Percentiles rank a stretch among this genome's conserved stretches.
Evolutionary conservation across 2,329 filamentous ascomycete species (phyloP).

Genomic region (Ramularia endophylla): DNA sequence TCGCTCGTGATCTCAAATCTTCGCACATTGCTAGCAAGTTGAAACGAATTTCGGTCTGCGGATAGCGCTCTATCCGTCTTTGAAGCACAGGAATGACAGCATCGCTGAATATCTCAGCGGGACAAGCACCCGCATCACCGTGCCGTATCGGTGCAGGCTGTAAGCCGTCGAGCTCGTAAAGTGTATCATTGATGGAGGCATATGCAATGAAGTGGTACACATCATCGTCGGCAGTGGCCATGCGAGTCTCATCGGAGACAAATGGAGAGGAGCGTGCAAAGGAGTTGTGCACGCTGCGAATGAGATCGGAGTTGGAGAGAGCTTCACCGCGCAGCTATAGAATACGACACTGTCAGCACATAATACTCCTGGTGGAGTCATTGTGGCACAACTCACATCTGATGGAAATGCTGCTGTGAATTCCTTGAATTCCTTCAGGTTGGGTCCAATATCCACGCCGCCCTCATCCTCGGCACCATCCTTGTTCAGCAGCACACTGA

Average conservation of each 20-base stretch:
- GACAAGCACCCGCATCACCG: constrained; percentile 63
- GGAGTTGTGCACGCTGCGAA: constrained; percentile 70
- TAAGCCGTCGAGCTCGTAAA: constrained; percentile 94
- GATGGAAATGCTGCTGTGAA: constrained; percentile 78
- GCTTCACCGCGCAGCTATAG: constrained; percentile 61
- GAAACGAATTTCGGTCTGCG: constrained; percentile 82
- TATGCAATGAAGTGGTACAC: constrained; percentile 99
- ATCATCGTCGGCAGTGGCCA: constrained; percentile 70
- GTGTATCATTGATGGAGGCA: constrained; percentile 66
- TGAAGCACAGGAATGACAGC: constrained; percentile 84
- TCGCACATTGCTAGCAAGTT: constrained; percentile 90
- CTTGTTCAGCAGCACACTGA: constrained; percentile 88
- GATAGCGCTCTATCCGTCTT: constrained; percentile 77
- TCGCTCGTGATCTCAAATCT: constrained; percentile 70
- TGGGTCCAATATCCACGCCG: constrained; percentile 64
- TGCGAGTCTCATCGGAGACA: constrained; percentile 77
- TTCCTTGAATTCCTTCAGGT: constrained; percentile 73
- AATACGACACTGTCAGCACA: too few species aligned
- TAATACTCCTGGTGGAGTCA: neutral
- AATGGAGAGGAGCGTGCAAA: constrained; percentile 88
- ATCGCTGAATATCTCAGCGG: constrained; percentile 63
- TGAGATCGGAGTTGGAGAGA: constrained; percentile 58
- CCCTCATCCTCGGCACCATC: constrained; percentile 27
- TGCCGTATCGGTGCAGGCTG: constrained; percentile 90
- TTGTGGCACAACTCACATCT: constrained; percentile 33